phyloP scores from a whole-genome alignment of 176 grass and related monocot species.

The Musa troglodytarum region DNA sequence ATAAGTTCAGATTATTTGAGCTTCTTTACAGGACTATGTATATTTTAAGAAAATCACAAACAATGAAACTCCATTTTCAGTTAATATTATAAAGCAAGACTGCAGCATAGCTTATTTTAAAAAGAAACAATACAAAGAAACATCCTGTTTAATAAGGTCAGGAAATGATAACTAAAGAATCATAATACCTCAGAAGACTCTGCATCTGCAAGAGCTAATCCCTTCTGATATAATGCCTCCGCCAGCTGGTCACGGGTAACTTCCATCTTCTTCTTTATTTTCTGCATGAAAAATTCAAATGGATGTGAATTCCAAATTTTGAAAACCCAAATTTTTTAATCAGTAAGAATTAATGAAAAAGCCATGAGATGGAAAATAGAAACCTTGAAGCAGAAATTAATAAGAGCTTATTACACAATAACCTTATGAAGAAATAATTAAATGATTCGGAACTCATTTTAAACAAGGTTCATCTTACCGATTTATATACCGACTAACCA shows the following conservation, averaged over 20 bases:
- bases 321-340: background rate
- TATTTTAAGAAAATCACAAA: too few species aligned
- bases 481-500: too few species aligned
- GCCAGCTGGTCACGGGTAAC: constrained; percentile 62
- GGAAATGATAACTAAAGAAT: constrained; percentile 2
- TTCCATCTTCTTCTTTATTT: constrained; percentile 87
- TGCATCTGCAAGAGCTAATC: constrained; percentile 70
- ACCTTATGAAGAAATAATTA: too few species aligned
- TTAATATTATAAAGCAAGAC: too few species aligned
- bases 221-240: constrained; percentile 89
- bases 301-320: constrained; percentile 7
- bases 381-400: background rate
- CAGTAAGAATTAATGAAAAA: background rate
- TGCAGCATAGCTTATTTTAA: too few species aligned
- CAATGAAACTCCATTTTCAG: too few species aligned
- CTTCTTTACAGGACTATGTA: too few species aligned
- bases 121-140: background rate
- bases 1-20: too few species aligned
- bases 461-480: too few species aligned
- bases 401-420: too few species aligned
- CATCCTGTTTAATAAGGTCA: too few species aligned
- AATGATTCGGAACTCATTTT: too few species aligned
- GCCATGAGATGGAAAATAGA: background rate
- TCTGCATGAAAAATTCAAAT: constrained; percentile 35
- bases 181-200: constrained; percentile 53